Base-by-base conservation (phyloP, 2,329 filamentous ascomycete genomes). In the Cercospora sp. region DNA sequence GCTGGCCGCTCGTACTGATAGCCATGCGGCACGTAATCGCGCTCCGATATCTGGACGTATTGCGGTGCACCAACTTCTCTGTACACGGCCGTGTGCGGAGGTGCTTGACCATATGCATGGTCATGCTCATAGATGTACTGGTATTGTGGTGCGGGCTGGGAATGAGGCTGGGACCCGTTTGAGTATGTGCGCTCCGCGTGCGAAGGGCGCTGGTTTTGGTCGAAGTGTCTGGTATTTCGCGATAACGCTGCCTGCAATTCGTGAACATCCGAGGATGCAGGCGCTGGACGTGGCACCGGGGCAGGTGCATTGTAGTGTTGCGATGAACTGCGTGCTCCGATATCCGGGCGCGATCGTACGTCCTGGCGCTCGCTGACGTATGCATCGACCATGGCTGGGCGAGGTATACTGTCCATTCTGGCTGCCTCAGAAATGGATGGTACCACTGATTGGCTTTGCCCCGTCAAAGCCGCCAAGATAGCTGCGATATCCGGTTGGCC, bases 401-500 rank as follows among this genome's bases (percentile, higher is more conserved):
- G 64, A 6, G 69, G 65, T 20, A 69, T 65, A 63, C 69, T 71
- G 18, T 62, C 67, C 58, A 68, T 23, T 26, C 68, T 67, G 65
- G 65, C 61, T 45, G 65, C 66, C 10, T 48, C 63, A 45, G 69
- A 51, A 9, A 63, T 48, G 7, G 73, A 66, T 26, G 74, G 66
- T 4, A 70, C 69, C 5, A 68, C 62, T 33, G 66, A 55, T 18
- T 63, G 64, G 42, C 63, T 61, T 26, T 73, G 69, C 6, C 69
- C 70, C 20, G 71, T 73, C 48, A 76, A 62, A 26, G 69, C 67
- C 23, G 74, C 74, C 64, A 77, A 36, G 30, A 77, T 77, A 9
- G 75, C 74, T 48, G 75, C 70, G 36, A 77, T 76, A 53, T 77
- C 75, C 13, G 71, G 71, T 53, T 71, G 71, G 9, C 63, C 67